phyloP scores from a whole-genome alignment of 1,284 basidiomycete genomes.

The Erythrobasidium hasegawianum region DNA sequence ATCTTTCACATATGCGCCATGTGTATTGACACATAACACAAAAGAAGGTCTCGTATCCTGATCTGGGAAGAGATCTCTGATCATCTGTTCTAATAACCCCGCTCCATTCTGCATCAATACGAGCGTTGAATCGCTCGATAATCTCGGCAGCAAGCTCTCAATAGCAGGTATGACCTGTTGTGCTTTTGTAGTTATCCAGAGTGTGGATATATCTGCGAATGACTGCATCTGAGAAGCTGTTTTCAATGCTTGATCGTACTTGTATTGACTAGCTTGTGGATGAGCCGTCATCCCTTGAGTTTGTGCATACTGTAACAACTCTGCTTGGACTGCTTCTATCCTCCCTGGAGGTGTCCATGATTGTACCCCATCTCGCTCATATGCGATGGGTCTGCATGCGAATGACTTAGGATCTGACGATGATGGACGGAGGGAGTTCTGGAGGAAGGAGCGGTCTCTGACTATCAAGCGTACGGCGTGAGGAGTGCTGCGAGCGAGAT shows the following conservation, averaged over 20 bases:
- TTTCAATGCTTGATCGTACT: constrained; percentile 11
- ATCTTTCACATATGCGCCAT: constrained; percentile 60
- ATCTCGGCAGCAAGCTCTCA: constrained; percentile 59
- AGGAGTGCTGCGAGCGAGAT: background rate
- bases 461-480: background rate
- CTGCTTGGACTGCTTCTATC: constrained; percentile 34
- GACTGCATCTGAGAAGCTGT: constrained; percentile 27
- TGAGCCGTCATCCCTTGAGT: constrained; percentile 21
- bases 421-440: background rate
- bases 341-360: constrained; percentile 36
- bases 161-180: constrained; percentile 63
- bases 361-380: constrained; percentile 50
- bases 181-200: constrained; percentile 81
- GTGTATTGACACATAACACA: constrained; percentile 75
- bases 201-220: constrained; percentile 58
- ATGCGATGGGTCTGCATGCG: constrained; percentile 44
- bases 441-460: background rate
- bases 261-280: constrained; percentile 32
- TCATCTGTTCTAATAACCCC: constrained; percentile 79
- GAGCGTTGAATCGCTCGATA: constrained; percentile 69
- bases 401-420: constrained; percentile 39
- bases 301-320: constrained; percentile 49
- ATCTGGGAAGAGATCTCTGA: constrained; percentile 68
- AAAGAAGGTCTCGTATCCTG: constrained; percentile 73
- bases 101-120: constrained; percentile 87